Base-by-base conservation (phyloP, 2,329 filamentous ascomycete genomes). In the Colletotrichum sp. region DNA sequence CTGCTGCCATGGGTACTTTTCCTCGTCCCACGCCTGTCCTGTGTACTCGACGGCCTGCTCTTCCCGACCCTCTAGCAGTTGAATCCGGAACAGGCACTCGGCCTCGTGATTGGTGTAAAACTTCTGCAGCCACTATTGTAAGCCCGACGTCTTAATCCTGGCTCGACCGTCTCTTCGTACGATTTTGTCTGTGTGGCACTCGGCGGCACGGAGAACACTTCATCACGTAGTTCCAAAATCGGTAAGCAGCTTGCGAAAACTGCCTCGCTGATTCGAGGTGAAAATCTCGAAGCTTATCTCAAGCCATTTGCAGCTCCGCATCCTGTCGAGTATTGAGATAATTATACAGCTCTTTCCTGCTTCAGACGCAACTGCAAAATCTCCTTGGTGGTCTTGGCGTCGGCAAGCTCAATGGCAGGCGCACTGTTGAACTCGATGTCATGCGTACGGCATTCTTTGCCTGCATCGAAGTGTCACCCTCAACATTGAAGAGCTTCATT, bases 221-320 rank as follows among this genome's bases (percentile, higher is more conserved):
- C 9, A 24, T 36, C 3, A 22, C n/a, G 6, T 63, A 5, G 18
- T 63, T 5, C 1, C 30, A 0, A 18, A 62, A 63, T 0, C 30
- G 12, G 18, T 16, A 9, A 15, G 9, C 18, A 2, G 30, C 4
- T 28, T 63, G 59, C 30, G 59, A 36, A 36, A 6, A 24, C 18
- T 13, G 16, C 28, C 30, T n/a, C 12, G 28, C 6, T 22, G 28
- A 34, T 32, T 85, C 82, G 5, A 88, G 79, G 72, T 85, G 84
- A 2, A 81, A 85, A 72, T 87, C 86, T 8, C 80, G 81, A 10
- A 87, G 82, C 63, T 83, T 77, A 77, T 86, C 84, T 12, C 84
- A 81, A 8, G 81, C 84, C 57, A 84, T 84, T 67, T 88, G 86
- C 2, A 88, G 79, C 18, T 24, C 18, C 1, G 30, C 0, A 30